Evolutionary conservation across 306 rosid genomes (phyloP), one percentile per base, ranked within the genome.

Genomic region (Abrus precatorius): DNA sequence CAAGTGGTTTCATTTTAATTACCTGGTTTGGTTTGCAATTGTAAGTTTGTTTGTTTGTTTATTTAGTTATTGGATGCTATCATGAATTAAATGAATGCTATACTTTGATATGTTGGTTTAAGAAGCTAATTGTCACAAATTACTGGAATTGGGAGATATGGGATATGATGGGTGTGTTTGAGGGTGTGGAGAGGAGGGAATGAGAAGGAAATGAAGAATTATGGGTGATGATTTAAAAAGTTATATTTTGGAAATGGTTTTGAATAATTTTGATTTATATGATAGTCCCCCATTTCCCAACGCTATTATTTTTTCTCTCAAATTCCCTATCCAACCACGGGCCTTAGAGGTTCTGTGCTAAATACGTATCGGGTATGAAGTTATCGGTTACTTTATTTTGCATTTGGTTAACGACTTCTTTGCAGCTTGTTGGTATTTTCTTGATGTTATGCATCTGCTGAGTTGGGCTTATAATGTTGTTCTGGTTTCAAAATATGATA

Each of bases 1-100:
- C 60, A 4, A 49, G 60, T 71, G 55, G 61, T 56, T 69, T 20
- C 60, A 9, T 34, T 68, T 43, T 12, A 10, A 38, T 79, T 47
- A 27, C 9, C 47, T 44, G 48, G 4, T 67, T 67, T 29, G 2
- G 30, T 30, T 61, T 28, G 30, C 61, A 14, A 67, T 61, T 28
- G 30, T 28, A 38, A 7, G 9, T 64, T 0, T 34, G 44, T 63
- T 20, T n/a, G 1, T 48, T 7, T 9, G 3, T 9, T n/a, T 64
- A 5, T 49, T 34, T n/a, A n/a, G n/a, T n/a, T 11, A 34, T 64
- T 64, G 9, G 64, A 64, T 56, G 29, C 7, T 64, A 1, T 29
- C 30, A 2, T 63, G 4, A 5, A 55, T 40, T 73, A 12, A 41
- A 64, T 14, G 10, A 45, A 57, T 50, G 56, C 49, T 60, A 5